A percentile compares a stretch with the other conserved stretches of the same genome.
Conservation (phyloP, 1,284 basidiomycete genomes). For the Taiwanofungus camphoratus region DNA sequence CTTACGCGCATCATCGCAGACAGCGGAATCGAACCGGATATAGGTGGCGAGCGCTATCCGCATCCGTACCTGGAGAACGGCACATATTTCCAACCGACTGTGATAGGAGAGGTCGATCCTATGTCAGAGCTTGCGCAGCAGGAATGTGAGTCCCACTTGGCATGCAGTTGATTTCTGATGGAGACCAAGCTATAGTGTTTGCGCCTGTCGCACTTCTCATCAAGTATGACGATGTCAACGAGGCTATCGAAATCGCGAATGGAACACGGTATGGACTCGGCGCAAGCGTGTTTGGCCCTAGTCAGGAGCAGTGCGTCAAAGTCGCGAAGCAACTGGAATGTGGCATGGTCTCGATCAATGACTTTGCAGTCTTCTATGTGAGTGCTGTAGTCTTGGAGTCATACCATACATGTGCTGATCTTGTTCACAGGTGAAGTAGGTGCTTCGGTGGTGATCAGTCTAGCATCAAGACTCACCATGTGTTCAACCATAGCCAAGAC, state of each 20-base stretch:
- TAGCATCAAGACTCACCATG: not conserved
- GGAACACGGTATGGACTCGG: slow-evolving; percentile 88
- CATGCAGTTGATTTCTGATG: not conserved
- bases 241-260: slow-evolving; percentile 85
- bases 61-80: slow-evolving; percentile 67
- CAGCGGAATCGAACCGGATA: slow-evolving; percentile 64
- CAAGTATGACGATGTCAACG: slow-evolving; percentile 73
- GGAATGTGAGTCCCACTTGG: slow-evolving; percentile 54
- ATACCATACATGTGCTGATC: slow-evolving; percentile 10
- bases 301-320: slow-evolving; percentile 66
- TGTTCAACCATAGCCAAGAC: slow-evolving; percentile 63
- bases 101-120: slow-evolving; percentile 77
- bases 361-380: slow-evolving; percentile 91
- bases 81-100: slow-evolving; percentile 83
- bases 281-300: slow-evolving; percentile 89
- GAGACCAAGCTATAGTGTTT: slow-evolving; percentile 54
- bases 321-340: slow-evolving; percentile 81
- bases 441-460: slow-evolving; percentile 11
- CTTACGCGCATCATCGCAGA: slow-evolving; percentile 69
- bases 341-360: slow-evolving; percentile 97
- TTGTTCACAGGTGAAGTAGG: slow-evolving; percentile 53
- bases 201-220: slow-evolving; percentile 86
- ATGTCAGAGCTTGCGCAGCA: slow-evolving; percentile 73
- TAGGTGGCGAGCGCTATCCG: slow-evolving; percentile 58
- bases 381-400: slow-evolving; percentile 26